These are phyloP conservation scores for Pyrus bretschneideri DNA, from an alignment of 306 rosid genomes.

Conservation along the genomic window DNA sequence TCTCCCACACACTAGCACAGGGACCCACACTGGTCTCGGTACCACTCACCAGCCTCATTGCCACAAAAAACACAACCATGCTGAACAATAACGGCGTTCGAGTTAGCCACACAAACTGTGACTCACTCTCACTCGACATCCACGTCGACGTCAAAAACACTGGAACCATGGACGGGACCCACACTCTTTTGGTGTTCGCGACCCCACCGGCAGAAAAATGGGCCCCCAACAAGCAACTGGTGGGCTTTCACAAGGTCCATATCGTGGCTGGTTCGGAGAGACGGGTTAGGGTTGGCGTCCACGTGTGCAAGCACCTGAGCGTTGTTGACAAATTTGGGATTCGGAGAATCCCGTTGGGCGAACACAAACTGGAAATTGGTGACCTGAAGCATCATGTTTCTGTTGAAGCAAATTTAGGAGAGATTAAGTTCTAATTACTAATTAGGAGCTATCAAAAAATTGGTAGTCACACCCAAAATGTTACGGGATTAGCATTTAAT, in stretches of 20 bases:
- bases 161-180: conserved; percentile 68
- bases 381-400: conserved; percentile 57
- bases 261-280: conserved; percentile 43
- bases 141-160: conserved; percentile 53
- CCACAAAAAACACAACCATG: conserved; percentile 33
- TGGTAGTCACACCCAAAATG: conserved; percentile 2
- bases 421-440: conserved; percentile 17
- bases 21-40: conserved; percentile 42
- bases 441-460: conserved; percentile 1
- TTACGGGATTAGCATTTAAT: not conserved
- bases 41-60: conserved; percentile 7
- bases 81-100: conserved; percentile 21
- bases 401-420: conserved; percentile 25
- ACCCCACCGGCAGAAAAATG: conserved; percentile 42
- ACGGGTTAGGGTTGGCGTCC: conserved; percentile 40
- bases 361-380: conserved; percentile 65
- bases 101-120: conserved; percentile 48
- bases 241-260: conserved; percentile 54
- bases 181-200: conserved; percentile 54
- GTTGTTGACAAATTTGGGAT: conserved; percentile 63
- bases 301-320: conserved; percentile 65
- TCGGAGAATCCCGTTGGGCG: conserved; percentile 75
- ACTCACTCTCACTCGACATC: conserved; percentile 19
- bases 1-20: conserved; percentile 35
- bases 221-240: conserved; percentile 43